Percentiles rank a stretch among this genome's conserved stretches.
phyloP scores from a whole-genome alignment of 2,329 filamentous ascomycete species.

The Aspergillus niger region DNA sequence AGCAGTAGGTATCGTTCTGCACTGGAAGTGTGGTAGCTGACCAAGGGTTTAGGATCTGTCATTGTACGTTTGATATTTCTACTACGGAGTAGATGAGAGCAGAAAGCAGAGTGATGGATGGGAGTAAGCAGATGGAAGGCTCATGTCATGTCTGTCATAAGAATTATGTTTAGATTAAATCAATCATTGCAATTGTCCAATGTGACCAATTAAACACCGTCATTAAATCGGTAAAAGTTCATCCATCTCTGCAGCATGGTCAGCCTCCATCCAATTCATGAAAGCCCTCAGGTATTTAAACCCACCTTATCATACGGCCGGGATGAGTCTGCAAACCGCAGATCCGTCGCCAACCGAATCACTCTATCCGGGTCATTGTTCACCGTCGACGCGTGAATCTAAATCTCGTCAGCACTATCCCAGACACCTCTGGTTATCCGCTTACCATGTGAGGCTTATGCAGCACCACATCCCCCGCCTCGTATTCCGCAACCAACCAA shows the following conservation, averaged over 20 bases:
- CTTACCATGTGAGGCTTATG: conserved; percentile 43
- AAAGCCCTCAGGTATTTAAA: not conserved
- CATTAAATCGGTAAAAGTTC: conserved; percentile 41
- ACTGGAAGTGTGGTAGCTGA: not conserved
- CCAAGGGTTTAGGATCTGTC: conserved; percentile 15
- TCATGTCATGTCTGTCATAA: not conserved
- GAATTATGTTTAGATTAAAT: not conserved
- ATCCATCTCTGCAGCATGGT: conserved; percentile 37
- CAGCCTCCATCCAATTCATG: not conserved
- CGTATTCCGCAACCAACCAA: conserved; percentile 57
- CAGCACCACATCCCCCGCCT: conserved; percentile 55
- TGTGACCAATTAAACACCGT: conserved; percentile 30
- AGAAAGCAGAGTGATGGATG: no score
- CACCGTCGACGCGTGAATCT: conserved; percentile 61
- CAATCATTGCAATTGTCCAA: not conserved
- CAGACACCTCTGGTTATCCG: not conserved
- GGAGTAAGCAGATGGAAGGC: not conserved
- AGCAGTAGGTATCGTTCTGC: conserved; percentile 12
- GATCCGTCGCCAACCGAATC: conserved; percentile 59
- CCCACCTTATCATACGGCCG: conserved; percentile 52
- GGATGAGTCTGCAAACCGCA: conserved; percentile 57
- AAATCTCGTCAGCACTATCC: not conserved
- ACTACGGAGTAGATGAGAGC: no score
- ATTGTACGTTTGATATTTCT: conserved; percentile 15
- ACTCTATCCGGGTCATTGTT: conserved; percentile 55